phyloP scores from a whole-genome alignment of 2,329 filamentous ascomycete species.

The Juglanconis oblonga region DNA sequence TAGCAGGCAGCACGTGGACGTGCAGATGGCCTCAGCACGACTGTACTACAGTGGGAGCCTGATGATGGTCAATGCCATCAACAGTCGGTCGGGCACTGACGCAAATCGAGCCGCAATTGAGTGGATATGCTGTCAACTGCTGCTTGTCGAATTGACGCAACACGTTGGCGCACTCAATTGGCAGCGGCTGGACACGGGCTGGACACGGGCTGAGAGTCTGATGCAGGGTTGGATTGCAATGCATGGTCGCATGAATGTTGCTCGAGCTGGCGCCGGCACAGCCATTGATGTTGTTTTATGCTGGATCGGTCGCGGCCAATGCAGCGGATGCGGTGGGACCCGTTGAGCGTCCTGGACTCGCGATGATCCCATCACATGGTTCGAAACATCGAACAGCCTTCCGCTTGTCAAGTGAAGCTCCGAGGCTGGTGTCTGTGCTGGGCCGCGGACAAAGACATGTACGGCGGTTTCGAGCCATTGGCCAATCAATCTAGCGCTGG shows the following conservation, averaged over 20 bases:
- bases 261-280: not conserved
- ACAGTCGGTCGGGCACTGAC: not conserved
- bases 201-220: too few species aligned
- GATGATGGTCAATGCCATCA: not conserved
- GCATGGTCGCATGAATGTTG: not conserved
- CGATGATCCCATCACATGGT: too few species aligned
- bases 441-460: not conserved
- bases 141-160: not conserved
- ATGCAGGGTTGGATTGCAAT: not conserved
- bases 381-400: not conserved
- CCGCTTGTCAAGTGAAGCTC: not conserved
- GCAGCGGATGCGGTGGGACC: not conserved
- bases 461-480: not conserved
- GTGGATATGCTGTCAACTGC: not conserved
- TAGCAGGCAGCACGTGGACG: not conserved
- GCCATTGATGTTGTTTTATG: not conserved
- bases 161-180: not conserved
- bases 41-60: not conserved
- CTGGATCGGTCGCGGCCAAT: not conserved
- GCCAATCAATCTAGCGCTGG: not conserved
- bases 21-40: not conserved
- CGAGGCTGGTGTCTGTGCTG: not conserved
- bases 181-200: not conserved
- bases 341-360: not conserved
- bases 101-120: not conserved